Conservation (phyloP, 2,329 filamentous ascomycete species). For the Seiridium cupressi region DNA sequence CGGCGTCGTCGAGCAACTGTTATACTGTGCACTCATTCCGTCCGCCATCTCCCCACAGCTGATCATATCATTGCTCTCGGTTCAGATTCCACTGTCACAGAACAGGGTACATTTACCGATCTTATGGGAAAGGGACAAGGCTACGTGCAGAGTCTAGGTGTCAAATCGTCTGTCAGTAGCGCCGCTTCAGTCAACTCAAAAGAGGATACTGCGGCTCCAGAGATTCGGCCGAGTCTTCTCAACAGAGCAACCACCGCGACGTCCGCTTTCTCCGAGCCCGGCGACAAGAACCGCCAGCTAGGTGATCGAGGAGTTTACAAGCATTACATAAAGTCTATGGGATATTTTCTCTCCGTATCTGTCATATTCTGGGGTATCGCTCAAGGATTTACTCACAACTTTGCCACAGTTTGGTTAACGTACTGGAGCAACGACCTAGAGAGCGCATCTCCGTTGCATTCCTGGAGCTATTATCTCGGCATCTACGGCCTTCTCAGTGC, state of each 20-base stretch:
- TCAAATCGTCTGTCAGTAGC: conserved; percentile 15
- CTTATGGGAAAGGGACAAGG: conserved; percentile 26
- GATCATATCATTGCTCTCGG: conserved; percentile 47
- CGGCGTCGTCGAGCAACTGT: conserved; percentile 19
- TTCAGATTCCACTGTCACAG: conserved; percentile 34
- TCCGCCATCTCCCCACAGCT: conserved; percentile 36
- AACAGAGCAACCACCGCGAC: conserved; percentile 4
- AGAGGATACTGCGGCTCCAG: background rate
- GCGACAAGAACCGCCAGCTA: conserved; percentile 12
- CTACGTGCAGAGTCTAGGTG: conserved; percentile 19
- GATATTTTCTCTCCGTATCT: conserved; percentile 6
- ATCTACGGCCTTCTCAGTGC: conserved; percentile 21
- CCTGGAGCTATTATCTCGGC: conserved; percentile 20
- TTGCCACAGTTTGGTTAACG: conserved; percentile 21
- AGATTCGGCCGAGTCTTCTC: background rate
- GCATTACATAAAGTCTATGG: conserved; percentile 23
- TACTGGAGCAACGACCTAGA: conserved; percentile 19
- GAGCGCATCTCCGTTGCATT: conserved; percentile 12
- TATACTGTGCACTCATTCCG: conserved; percentile 37
- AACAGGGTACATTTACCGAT: conserved; percentile 40
- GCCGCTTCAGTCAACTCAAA: conserved; percentile 3
- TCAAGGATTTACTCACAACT: conserved; percentile 19
- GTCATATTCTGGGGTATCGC: conserved; percentile 12
- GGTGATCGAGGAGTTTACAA: conserved; percentile 21
- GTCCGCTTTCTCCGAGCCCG: background rate